Evolutionary conservation across 1,139 yeast species (phyloP), one percentile per base, ranked within the genome.

Genomic region (Taphrina deformans): DNA sequence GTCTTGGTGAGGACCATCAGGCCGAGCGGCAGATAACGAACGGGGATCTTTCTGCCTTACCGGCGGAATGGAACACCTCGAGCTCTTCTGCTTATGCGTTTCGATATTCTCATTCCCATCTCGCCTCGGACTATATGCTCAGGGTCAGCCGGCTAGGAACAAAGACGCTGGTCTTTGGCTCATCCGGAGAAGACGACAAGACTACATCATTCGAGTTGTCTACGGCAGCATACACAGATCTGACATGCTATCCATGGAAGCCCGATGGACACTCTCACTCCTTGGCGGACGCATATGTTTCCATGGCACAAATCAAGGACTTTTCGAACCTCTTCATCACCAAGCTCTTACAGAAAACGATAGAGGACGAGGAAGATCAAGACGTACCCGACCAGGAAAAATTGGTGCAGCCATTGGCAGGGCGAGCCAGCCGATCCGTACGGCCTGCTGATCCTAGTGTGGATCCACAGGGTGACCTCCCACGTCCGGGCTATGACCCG

Each of bases 101-200:
- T 44, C 23, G 65, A 31, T 69, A 69, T 29, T 38, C 21, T 21
- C 68, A 67, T 45, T 3, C 50, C 9, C 66, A 61, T 31, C 62
- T 66, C 6, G 29, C 66, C 14, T 51, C 62, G 12, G 52, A 65
- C 14, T 65, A 65, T 38, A 31, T 67, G 29, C 35, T 40, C 12
- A 16, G 58, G 5, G 24, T 53, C 29, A 53, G 48, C 23, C 56
- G 61, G 29, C 55, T 69, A 50, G 70, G 69, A 12, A 59, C 63
- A 26, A 66, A 65, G 14, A 29, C 55, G 9, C 33, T 67, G 31
- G 53, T 69, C 5, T 66, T 65, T 12, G 70, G 68, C n/a, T 26
- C 68, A 29, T 50, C 50, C 29, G 45, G 31, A n/a, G 65, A 48
- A 4, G 61, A 44, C 16, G 67, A 52, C 3, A 51, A 59, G 55